These are phyloP conservation scores for Hygrocybe punicea DNA, from an alignment of 768 basidiomycete genomes.

Conservation along the genomic window DNA sequence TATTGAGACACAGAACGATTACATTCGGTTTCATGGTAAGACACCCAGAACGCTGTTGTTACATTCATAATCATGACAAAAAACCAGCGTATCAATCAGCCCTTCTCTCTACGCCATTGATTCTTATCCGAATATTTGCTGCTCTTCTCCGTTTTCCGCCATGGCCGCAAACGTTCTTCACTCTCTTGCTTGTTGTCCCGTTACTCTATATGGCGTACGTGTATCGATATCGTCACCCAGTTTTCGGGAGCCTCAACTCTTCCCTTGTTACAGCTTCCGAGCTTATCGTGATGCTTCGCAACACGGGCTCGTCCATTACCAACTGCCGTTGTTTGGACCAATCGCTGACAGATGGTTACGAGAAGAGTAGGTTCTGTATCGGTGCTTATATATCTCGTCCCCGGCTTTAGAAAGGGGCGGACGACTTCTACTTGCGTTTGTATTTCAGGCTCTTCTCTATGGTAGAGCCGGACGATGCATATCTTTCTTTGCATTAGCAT, in stretches of 20 bases:
- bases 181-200: constrained; percentile 42
- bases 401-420: not conserved
- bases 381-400: constrained; percentile 4
- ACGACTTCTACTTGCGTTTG: too few relatives aligned
- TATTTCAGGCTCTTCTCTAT: too few relatives aligned
- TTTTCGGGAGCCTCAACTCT: constrained; percentile 9
- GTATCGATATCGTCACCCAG: not conserved
- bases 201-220: constrained; percentile 58
- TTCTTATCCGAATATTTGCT: constrained; percentile 53
- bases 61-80: not conserved
- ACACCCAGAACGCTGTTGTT: not conserved
- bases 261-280: constrained; percentile 35
- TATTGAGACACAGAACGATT: constrained; percentile 75
- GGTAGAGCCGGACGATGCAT: too few relatives aligned
- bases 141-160: constrained; percentile 51
- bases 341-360: constrained; percentile 67
- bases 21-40: constrained; percentile 72
- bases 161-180: constrained; percentile 50
- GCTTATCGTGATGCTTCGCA: constrained; percentile 54
- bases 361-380: constrained; percentile 43
- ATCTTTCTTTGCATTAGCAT: too few relatives aligned
- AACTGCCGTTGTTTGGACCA: constrained; percentile 59
- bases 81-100: constrained; percentile 73
- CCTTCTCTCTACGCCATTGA: constrained; percentile 60
- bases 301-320: constrained; percentile 52